Base-by-base conservation (phyloP, 306 rosid genomes). In the Ormosia semicastrata region DNA sequence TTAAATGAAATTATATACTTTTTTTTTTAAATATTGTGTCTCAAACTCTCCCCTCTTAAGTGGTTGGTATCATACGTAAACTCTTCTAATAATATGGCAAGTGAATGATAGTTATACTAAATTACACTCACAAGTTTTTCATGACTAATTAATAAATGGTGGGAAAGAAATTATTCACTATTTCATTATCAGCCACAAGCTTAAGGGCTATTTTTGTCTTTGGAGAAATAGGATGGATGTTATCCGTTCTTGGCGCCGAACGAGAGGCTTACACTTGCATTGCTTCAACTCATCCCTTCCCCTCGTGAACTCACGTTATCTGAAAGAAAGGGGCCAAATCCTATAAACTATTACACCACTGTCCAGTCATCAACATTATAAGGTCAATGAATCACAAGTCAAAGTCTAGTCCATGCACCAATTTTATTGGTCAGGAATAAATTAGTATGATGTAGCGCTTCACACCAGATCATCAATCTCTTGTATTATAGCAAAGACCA, bases 201-300 rank as follows among this genome's bases (percentile, higher is more conserved):
- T 37, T 0, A 10, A 52, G 15, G 57, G 68, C 0, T 29, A 63
- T 1, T 13, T 29, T 63, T 37, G 75, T 62, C 62, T 50, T 41
- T 15, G 36, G 18, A 32, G 24, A 83, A 77, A 77, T 64, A 15
- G 33, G 71, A 54, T 52, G 76, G 54, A 66, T 15, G 58, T 91
- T 89, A 87, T 83, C 89, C 54, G 32, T 85, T 86, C n/a, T 50
- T 24, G n/a, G 62, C 29, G 47, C 39, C 9, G 33, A 88, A 89
- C 32, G 89, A 88, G 90, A 90, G 97, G 92, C 88, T 82, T 15
- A 29, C 65, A 58, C 44, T 72, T 11, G 62, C 43, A n/a, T 33
- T 80, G 32, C 81, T 47, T 50, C 41, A 39, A 34, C 71, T 68
- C 73, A 62, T 73, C 80, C 78, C 83, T 75, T 67, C 74, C 59